Evolutionary conservation across 805 yeast genomes (phyloP), one percentile per base, ranked within the genome.

Genomic region (Brettanomyces bruxellensis): DNA sequence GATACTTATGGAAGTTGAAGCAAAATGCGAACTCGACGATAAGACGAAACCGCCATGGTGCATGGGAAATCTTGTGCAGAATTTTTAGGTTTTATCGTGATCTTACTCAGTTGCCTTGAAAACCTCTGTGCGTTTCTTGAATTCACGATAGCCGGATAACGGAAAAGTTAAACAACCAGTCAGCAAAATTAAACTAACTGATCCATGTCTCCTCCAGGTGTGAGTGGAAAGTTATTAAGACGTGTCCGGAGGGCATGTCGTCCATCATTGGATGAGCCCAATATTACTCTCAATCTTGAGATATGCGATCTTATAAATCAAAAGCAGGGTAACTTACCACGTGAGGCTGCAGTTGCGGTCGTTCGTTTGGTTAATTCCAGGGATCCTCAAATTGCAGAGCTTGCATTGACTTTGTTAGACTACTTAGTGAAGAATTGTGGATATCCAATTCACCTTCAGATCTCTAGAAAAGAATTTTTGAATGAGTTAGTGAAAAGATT

Each of bases 371-470:
- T 91, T 60, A 86, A 88, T 66, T 83, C 83, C 54, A 74, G 87
- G 57, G 93, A 86, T 54, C 80, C 95, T 1, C 95, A 86, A 58
- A 84, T 89, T 34, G 79, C 90, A 59, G 96, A 97, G 8, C 66
- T 93, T 52, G 77, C 89, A 1, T 67, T 87, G 36, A 60, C 63
- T 55, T 58, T 78, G 44, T 74, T 93, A 50, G 99, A 93, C 61
- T 87, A 87, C 45, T 70, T 93, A 55, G 99, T 93, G 45, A 93
- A 93, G 68, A 93, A 93, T 69, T 93, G 99, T 69, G 99, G 98
- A 4, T 93, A 91, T 64, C 97, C 99, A 6, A 79, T 93, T 67
- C 99, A 93, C 54, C 72, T 93, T 42, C 99, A 93, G 67, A 87
- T 93, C 45, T 86, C 96, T 3, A 77, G 98, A 49, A 90, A 93